Evolutionary conservation across 2,329 filamentous ascomycete genomes (phyloP).

Genomic region (Septoria linicola): DNA sequence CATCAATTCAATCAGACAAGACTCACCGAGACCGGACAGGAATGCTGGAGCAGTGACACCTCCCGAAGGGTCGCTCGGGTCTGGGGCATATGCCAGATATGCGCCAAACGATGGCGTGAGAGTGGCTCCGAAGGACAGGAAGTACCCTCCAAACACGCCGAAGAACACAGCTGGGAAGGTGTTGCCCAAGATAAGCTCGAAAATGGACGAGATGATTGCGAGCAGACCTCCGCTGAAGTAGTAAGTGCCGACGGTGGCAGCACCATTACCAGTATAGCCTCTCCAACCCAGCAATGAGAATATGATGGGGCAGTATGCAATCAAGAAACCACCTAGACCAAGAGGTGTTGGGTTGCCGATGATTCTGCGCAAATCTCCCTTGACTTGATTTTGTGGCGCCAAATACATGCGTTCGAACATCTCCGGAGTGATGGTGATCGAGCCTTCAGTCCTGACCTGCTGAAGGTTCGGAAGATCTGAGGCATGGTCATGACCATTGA

Average conservation of each 20-base stretch:
- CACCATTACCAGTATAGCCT: constrained; percentile 20
- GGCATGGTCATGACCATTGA: constrained; percentile 2
- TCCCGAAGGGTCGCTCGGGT: constrained; percentile 8
- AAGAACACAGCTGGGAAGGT: constrained; percentile 32
- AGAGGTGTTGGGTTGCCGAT: constrained; percentile 20
- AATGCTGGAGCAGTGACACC: constrained; percentile 18
- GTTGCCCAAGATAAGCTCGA: constrained; percentile 40
- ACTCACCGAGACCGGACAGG: constrained; percentile 22
- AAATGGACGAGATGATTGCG: constrained; percentile 35
- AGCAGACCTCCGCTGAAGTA: constrained; percentile 40
- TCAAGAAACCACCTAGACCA: constrained; percentile 27
- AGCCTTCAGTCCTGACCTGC: constrained; percentile 23
- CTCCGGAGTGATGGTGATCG: constrained; percentile 24
- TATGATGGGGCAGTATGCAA: constrained; percentile 23
- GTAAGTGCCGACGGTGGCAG: constrained; percentile 34
- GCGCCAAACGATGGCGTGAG: constrained; percentile 23
- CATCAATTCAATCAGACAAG: no score
- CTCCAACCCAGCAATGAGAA: constrained; percentile 27
- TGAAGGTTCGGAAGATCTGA: constrained; percentile 16
- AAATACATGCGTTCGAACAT: constrained; percentile 31
- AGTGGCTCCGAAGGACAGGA: constrained; percentile 22
- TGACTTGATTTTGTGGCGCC: constrained; percentile 22
- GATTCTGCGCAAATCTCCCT: constrained; percentile 23
- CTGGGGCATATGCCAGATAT: constrained; percentile 21
- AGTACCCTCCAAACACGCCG: constrained; percentile 29